These are phyloP conservation scores for Fusarium goolgardi DNA, from an alignment of 2,329 filamentous ascomycete genomes.

Conservation along the genomic window DNA sequence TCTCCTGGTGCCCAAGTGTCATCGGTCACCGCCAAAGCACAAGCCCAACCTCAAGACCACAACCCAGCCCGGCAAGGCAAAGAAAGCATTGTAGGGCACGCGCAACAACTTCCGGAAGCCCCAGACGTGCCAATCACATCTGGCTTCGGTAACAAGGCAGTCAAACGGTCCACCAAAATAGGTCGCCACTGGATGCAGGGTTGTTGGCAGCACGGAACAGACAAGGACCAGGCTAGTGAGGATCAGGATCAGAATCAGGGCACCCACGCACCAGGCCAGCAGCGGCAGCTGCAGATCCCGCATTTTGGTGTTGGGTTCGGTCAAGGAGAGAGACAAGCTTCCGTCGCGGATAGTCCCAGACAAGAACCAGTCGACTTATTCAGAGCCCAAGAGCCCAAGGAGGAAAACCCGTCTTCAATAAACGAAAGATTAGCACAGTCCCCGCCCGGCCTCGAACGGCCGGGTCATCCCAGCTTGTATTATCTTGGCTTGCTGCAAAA, in stretches of 20 bases:
- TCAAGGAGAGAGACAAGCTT: slow-evolving; percentile 43
- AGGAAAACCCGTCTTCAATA: slow-evolving; percentile 23
- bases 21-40: slow-evolving; percentile 42
- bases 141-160: slow-evolving; percentile 35
- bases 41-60: slow-evolving; percentile 34
- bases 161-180: slow-evolving; percentile 46
- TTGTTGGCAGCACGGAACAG: slow-evolving; percentile 35
- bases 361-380: slow-evolving; percentile 24
- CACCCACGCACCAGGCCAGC: slow-evolving; percentile 43
- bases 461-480: slow-evolving; percentile 33
- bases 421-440: slow-evolving; percentile 31
- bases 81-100: slow-evolving; percentile 23
- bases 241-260: slow-evolving; percentile 42
- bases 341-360: slow-evolving; percentile 22
- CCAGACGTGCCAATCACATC: slow-evolving; percentile 41
- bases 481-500: slow-evolving; percentile 38
- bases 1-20: slow-evolving; percentile 38
- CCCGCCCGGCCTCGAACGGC: slow-evolving; percentile 29
- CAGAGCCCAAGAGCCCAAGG: slow-evolving; percentile 15
- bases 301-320: slow-evolving; percentile 44
- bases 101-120: slow-evolving; percentile 27
- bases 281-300: slow-evolving; percentile 45
- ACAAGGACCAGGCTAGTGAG: slow-evolving; percentile 34
- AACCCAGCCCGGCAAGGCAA: slow-evolving; percentile 30
- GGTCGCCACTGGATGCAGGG: slow-evolving; percentile 38